Base-by-base conservation (phyloP, 2,329 filamentous ascomycete species). In the Penicillium sp. region DNA sequence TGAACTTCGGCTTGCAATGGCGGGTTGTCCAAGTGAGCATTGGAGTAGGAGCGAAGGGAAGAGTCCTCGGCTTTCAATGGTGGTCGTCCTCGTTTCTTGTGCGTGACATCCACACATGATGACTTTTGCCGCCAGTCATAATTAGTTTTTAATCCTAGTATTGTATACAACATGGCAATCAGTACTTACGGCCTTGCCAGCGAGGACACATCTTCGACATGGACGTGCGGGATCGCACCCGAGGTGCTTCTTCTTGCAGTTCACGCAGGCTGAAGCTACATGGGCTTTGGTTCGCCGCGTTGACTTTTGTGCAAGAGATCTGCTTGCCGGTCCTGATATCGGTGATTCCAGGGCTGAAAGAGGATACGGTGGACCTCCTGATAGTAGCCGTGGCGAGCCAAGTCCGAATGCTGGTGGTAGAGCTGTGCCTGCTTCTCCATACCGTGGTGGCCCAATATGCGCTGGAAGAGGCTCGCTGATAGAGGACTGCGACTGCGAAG, bases 201-300 rank as follows among this genome's bases (percentile, higher is more conserved):
- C 74, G 47, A 79, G 69, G 43, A 80, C 75, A 67, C 78, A 81
- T 68, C 78, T 67, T 61, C 75, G 75, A 66, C 78, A 81, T 22
- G 78, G 78, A 41, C 78, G 73, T 51, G 74, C 77, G 31, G 77
- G 73, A 60, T 81, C 78, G 62, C 78, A 81, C 41, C 78, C 75
- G 52, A 81, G 60, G 60, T 81, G 78, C 64, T 81, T 81, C 65
- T 77, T 78, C 62, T 81, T 81, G 65, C 78, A 81, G 60, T 81
- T 80, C 14, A 81, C 76, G 65, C 78, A 81, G 2, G 78, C 78
- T 4, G 78, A 81, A 33, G 78, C 78, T 31, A 81, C 78, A 68
- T 81, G 78, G 6, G 78, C 76, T 59, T 81, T 81, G 4, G 77
- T 76, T 46, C 79, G 77, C 49, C 78, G 69, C 0, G 78, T 78